Evolutionary conservation across 2,329 filamentous ascomycete genomes (phyloP), one percentile per base, ranked within the genome.

Genomic region (Fusarium sulawesiense): DNA sequence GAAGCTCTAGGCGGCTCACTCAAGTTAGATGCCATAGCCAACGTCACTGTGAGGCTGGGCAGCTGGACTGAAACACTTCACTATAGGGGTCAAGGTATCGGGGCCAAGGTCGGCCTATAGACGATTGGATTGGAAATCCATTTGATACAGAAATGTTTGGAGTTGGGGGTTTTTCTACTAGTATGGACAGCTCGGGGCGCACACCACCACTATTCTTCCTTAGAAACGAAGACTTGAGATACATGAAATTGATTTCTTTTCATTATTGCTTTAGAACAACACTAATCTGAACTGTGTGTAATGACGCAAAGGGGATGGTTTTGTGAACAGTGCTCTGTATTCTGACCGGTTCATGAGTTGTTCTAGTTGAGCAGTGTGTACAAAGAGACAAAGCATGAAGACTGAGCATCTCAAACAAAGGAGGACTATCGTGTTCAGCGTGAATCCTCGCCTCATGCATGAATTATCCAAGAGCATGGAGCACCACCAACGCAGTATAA

Each of bases 1-100:
- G 89, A 90, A 72, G 95, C 95, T 13, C 79, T 98, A 1, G 95
- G 95, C 1, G 94, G 95, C 0, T 86, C 84, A 25, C 79, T 98
- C 71, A 92, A 92, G 79, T 80, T 98, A 64, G 92, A 94, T 79
- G 93, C 94, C 3, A 84, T 86, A 73, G 96, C 94, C 2, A 84
- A 89, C 44, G 92, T 97, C 2, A 90, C 89, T 1, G 83, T 98
- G 8, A 86, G 88, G 72, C 82, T 98, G 60, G 93, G 92, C 11
- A 82, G 87, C 74, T 98, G 93, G 89, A 86, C 84, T 54, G 90
- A 96, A 78, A 84, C 82, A 25, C 80, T 98, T 16, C 89, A 90
- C 83, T 94, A 93, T 75, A 80, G 83, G 34, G 92, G 92, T 0
- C 85, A 83, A 65, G 91, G 91, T 0, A 92, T 95, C 68, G 91